A percentile compares a stretch with the other conserved stretches of the same genome.
These are phyloP conservation scores for Akebia trifoliata DNA, from an alignment of 164 flowering plant genomes.

Conservation along the genomic window DNA sequence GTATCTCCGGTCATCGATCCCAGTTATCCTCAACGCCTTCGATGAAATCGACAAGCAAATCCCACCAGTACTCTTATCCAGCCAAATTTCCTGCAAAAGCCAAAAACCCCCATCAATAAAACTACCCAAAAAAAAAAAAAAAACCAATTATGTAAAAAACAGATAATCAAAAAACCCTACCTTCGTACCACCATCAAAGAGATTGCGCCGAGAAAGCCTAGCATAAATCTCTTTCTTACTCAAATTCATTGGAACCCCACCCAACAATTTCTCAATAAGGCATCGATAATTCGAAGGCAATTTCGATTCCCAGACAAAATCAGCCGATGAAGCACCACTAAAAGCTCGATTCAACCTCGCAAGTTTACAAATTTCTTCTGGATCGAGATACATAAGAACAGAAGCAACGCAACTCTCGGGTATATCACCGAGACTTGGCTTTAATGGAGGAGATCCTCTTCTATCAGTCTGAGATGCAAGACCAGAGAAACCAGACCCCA, in stretches of 20 bases:
- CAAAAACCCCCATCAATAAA: slow-evolving; percentile 10
- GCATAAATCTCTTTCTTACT: slow-evolving; percentile 62
- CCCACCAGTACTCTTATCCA: slow-evolving; percentile 65
- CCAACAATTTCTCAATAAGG: slow-evolving; percentile 37
- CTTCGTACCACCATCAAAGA: slow-evolving; percentile 59
- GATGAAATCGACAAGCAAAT: slow-evolving; percentile 66
- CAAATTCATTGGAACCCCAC: slow-evolving; percentile 21
- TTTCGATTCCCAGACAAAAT: slow-evolving; percentile 87
- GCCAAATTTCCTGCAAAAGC: slow-evolving; percentile 61
- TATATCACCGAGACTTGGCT: slow-evolving; percentile 58
- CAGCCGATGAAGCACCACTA: slow-evolving; percentile 77
- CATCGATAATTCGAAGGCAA: slow-evolving; percentile 57
- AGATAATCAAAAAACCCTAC: slow-evolving; percentile 23
- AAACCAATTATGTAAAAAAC: neutral
- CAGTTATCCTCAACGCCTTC: slow-evolving; percentile 69
- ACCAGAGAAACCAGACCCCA: slow-evolving; percentile 44
- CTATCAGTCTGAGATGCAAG: slow-evolving; percentile 1
- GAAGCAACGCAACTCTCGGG: slow-evolving; percentile 82
- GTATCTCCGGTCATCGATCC: slow-evolving; percentile 92
- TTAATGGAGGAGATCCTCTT: slow-evolving; percentile 1
- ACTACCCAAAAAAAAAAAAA: neutral
- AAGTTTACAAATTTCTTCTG: slow-evolving; percentile 64
- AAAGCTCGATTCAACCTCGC: slow-evolving; percentile 66
- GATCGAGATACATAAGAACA: slow-evolving; percentile 49
- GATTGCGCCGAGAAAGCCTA: slow-evolving; percentile 40